Conservation (phyloP, 257 asterid genomes). For the Verbascum thapsus region DNA sequence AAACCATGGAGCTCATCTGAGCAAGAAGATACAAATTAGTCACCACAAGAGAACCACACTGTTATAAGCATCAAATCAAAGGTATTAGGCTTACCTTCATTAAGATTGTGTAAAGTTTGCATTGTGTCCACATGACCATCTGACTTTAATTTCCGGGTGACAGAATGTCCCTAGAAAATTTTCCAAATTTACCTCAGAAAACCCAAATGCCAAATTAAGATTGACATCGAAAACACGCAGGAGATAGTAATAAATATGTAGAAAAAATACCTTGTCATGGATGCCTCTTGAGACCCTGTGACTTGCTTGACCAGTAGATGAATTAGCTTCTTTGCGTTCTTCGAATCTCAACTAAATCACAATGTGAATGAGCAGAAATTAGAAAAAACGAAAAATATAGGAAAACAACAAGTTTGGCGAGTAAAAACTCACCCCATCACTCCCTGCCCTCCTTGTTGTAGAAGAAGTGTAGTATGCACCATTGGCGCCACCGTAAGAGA, state of each 20-base stretch:
- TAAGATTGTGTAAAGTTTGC: slow-evolving; percentile 84
- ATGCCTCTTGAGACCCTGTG: slow-evolving; percentile 78
- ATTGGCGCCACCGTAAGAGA: slow-evolving; percentile 81
- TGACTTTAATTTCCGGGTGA: slow-evolving; percentile 70
- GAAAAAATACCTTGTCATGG: slow-evolving; percentile 63
- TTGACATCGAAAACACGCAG: background rate
- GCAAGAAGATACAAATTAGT: slow-evolving; percentile 22
- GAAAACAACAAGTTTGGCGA: slow-evolving; percentile 2
- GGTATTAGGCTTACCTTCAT: slow-evolving; percentile 56
- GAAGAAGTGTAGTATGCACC: slow-evolving; percentile 81
- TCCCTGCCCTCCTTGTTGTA: slow-evolving; percentile 69
- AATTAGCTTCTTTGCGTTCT: slow-evolving; percentile 87
- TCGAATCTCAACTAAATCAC: slow-evolving; percentile 65
- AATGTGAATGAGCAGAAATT: slow-evolving; percentile 10
- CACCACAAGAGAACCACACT: background rate
- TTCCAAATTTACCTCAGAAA: slow-evolving; percentile 20
- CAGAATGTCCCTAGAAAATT: slow-evolving; percentile 80
- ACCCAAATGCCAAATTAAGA: slow-evolving; percentile 24
- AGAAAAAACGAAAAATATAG: background rate
- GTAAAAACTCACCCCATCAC: slow-evolving; percentile 75
- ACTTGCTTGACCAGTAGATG: slow-evolving; percentile 77
- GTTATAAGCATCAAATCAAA: background rate
- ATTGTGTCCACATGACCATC: slow-evolving; percentile 83
- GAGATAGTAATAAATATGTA: background rate
- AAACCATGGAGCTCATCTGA: slow-evolving; percentile 73